phyloP scores from a whole-genome alignment of 2,329 filamentous ascomycete species.

The Zymoseptoria tritici region DNA sequence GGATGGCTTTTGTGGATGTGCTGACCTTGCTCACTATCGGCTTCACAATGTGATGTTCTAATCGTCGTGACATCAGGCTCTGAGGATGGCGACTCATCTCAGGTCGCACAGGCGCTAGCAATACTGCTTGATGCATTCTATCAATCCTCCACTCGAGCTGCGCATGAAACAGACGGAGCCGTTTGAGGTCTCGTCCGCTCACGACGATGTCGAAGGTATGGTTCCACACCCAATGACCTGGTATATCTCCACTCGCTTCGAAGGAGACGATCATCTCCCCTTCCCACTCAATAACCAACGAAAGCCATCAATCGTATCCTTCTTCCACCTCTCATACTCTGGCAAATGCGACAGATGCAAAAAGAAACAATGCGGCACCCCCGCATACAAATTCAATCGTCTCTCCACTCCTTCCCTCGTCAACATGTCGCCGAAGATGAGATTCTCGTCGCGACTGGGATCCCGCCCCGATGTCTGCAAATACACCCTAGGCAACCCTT shows the following conservation, averaged over 20 bases:
- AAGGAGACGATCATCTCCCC: not conserved
- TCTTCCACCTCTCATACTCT: conserved; percentile 21
- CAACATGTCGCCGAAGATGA: conserved; percentile 45
- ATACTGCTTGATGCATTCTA: too few species aligned
- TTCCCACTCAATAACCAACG: conserved; percentile 22
- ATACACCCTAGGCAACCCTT: conserved; percentile 39
- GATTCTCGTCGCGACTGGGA: conserved; percentile 43
- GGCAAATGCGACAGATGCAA: conserved; percentile 22
- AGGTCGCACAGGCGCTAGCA: too few species aligned
- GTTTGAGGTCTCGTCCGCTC: too few species aligned
- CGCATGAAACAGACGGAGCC: too few species aligned
- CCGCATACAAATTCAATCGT: conserved; percentile 36
- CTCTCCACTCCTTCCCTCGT: conserved; percentile 39
- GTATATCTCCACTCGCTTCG: not conserved
- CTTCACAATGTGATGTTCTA: too few species aligned
- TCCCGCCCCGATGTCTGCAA: conserved; percentile 46
- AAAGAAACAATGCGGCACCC: conserved; percentile 38
- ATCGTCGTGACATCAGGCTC: too few species aligned
- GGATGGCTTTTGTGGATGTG: too few species aligned
- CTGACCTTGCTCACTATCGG: too few species aligned
- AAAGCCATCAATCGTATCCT: conserved; percentile 27
- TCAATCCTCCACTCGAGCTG: too few species aligned
- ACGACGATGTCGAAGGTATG: not conserved
- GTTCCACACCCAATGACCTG: not conserved
- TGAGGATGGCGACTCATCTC: too few species aligned